These are phyloP conservation scores for Acer negundo DNA, from an alignment of 345 rosid genomes.

Conservation along the genomic window DNA sequence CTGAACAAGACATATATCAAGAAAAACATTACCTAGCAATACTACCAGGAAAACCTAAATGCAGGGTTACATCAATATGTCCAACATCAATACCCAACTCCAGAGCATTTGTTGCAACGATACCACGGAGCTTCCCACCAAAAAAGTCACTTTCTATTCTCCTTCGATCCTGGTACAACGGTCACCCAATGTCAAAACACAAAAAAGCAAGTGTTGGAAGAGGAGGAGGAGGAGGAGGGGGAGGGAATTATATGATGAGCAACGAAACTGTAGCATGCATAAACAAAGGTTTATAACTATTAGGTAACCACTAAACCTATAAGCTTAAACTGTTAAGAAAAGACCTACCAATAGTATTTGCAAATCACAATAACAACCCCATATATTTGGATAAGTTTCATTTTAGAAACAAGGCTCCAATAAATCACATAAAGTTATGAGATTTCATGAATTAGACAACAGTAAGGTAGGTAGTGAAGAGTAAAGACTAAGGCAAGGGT, in stretches of 20 bases:
- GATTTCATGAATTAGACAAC: neutral
- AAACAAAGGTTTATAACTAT: neutral
- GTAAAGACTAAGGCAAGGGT: slow-evolving; percentile 4
- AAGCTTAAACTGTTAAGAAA: neutral
- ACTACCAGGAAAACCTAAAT: slow-evolving; percentile 98
- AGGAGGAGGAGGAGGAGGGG: neutral
- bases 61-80: slow-evolving; percentile 88
- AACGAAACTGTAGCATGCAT: neutral
- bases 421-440: neutral
- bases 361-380: neutral
- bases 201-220: neutral
- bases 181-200: slow-evolving; percentile 21
- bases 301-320: neutral
- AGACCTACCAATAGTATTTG: neutral
- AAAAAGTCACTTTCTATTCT: slow-evolving; percentile 81
- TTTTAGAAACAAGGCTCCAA: neutral
- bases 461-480: neutral
- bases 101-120: slow-evolving; percentile 95
- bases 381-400: neutral
- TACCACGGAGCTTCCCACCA: slow-evolving; percentile 81
- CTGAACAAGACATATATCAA: slow-evolving; percentile 19
- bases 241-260: neutral
- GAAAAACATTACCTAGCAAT: slow-evolving; percentile 68
- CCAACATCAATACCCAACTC: slow-evolving; percentile 99
- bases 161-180: slow-evolving; percentile 70